Evolutionary conservation across 1,139 yeast genomes (phyloP).

Genomic region (Candida albicans): DNA sequence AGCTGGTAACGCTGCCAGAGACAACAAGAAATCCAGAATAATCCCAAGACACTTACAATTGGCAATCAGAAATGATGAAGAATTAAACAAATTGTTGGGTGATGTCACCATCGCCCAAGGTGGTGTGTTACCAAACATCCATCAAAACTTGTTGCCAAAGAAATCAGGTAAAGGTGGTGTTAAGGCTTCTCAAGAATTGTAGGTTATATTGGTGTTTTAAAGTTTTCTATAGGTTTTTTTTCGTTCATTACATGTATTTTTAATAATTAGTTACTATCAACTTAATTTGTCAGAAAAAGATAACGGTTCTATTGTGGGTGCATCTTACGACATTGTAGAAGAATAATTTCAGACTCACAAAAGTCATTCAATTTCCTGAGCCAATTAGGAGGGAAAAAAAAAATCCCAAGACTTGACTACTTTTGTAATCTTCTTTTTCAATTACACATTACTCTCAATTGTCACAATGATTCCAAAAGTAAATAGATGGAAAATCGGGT

Average conservation of each 20-base stretch:
- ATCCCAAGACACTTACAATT: slow-evolving; percentile 98
- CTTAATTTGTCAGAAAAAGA: too few species aligned
- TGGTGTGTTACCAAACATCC: slow-evolving; percentile 97
- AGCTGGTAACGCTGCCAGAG: slow-evolving; percentile 99
- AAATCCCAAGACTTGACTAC: slow-evolving; percentile 8
- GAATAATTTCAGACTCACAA: too few species aligned
- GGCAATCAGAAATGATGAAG: slow-evolving; percentile 98
- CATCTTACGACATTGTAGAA: too few species aligned
- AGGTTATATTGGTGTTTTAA: background rate
- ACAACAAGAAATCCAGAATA: slow-evolving; percentile 96
- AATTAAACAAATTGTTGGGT: slow-evolving; percentile 76
- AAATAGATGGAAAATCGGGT: slow-evolving; percentile 17
- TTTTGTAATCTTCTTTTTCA: background rate
- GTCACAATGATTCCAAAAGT: slow-evolving; percentile 1
- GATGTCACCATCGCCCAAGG: slow-evolving; percentile 84
- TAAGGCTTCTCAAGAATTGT: slow-evolving; percentile 80
- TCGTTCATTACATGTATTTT: background rate
- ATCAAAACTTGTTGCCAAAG: slow-evolving; percentile 93
- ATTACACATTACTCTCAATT: background rate
- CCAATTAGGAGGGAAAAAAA: background rate
- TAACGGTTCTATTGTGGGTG: too few species aligned
- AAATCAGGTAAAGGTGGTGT: slow-evolving; percentile 71
- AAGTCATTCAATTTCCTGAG: background rate
- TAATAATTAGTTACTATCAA: background rate
- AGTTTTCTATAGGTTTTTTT: slow-evolving; percentile 1